phyloP scores from a whole-genome alignment of 75 land plant genomes.

The Cunninghamia lanceolata region DNA sequence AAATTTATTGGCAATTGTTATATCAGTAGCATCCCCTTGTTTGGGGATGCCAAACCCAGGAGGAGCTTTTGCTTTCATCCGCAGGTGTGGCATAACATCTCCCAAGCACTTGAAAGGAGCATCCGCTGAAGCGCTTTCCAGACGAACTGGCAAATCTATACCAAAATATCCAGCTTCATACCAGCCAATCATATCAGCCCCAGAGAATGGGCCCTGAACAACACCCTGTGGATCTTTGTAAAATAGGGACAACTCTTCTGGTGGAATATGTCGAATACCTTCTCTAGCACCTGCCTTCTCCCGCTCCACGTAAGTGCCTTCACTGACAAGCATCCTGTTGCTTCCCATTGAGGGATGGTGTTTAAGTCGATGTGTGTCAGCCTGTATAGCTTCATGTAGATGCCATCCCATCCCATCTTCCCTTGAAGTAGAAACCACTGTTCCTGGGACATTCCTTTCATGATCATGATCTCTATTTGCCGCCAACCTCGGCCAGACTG shows the following conservation, averaged over 20 bases:
- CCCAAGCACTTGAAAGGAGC: slow-evolving; percentile 75
- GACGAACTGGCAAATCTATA: slow-evolving; percentile 85
- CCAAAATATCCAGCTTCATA: slow-evolving; percentile 98
- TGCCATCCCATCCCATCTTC: slow-evolving; percentile 24
- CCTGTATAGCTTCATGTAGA: slow-evolving; percentile 10
- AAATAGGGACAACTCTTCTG: slow-evolving; percentile 73
- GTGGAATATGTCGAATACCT: slow-evolving; percentile 34
- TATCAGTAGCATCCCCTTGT: slow-evolving; percentile 36
- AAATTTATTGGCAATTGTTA: slow-evolving; percentile 16
- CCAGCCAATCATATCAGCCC: slow-evolving; percentile 90
- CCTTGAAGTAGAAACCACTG: slow-evolving; percentile 7
- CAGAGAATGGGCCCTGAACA: slow-evolving; percentile 94
- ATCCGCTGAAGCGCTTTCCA: slow-evolving; percentile 62
- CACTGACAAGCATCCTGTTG: slow-evolving; percentile 15
- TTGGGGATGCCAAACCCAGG: slow-evolving; percentile 83
- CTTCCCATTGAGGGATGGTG: slow-evolving; percentile 23
- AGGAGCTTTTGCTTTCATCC: slow-evolving; percentile 81
- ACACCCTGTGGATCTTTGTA: slow-evolving; percentile 94
- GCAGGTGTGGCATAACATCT: slow-evolving; percentile 93
- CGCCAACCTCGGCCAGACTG: slow-evolving; percentile 7
- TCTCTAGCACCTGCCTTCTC: slow-evolving; percentile 15
- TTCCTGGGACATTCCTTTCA: slow-evolving; percentile 4
- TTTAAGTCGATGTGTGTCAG: slow-evolving; percentile 5
- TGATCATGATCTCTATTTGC: slow-evolving; percentile 11
- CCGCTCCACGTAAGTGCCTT: not conserved